phyloP scores from a whole-genome alignment of 768 basidiomycete species.

The Boletus vinaceobasis region DNA sequence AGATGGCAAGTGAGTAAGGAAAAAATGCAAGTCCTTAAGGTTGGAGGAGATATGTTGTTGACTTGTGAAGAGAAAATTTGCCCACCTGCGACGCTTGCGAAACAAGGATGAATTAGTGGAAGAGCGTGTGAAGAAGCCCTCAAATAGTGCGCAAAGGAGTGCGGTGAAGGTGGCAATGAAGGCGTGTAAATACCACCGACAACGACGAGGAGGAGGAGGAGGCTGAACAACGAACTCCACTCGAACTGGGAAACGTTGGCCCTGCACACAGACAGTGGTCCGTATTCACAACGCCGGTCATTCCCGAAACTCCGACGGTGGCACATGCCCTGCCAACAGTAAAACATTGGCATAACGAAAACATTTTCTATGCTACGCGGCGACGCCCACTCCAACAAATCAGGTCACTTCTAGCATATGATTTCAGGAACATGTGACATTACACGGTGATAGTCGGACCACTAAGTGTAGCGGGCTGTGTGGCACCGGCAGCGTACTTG shows the following conservation, averaged over 20 bases:
- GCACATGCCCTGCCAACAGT: conserved; percentile 1
- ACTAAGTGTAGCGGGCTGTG: no score
- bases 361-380: background rate
- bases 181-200: conserved; percentile 9
- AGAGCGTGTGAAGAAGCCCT: conserved; percentile 26
- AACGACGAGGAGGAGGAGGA: conserved; percentile 8
- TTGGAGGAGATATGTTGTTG: conserved; percentile 6
- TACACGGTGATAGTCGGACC: background rate
- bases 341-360: background rate
- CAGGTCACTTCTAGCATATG: background rate
- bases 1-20: background rate
- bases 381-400: background rate
- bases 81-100: conserved; percentile 29
- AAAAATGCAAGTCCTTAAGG: background rate
- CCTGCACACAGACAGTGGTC: conserved; percentile 3
- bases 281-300: conserved; percentile 19
- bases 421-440: background rate
- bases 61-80: conserved; percentile 23
- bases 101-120: conserved; percentile 25
- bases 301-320: conserved; percentile 33
- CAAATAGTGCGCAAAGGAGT: conserved; percentile 14
- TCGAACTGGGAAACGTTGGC: conserved; percentile 18
- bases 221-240: conserved; percentile 12
- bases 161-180: conserved; percentile 8
- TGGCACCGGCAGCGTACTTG: background rate